Base-by-base conservation (phyloP, 2,329 filamentous ascomycete species). In the Neophaeococcomyces aloes region DNA sequence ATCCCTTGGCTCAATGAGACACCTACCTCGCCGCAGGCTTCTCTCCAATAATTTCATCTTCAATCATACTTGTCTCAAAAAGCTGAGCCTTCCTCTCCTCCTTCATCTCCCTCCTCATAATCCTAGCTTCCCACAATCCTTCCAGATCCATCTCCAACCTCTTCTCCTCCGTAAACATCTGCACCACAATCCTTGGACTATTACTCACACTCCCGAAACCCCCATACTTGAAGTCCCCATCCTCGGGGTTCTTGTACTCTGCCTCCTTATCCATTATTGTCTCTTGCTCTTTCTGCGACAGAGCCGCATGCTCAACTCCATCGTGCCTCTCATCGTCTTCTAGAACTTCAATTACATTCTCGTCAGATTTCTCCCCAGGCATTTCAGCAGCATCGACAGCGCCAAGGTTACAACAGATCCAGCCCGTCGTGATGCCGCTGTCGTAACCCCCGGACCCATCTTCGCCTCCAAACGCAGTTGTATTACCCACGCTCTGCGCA, bases 351-450 rank as follows among this genome's bases (percentile, higher is more conserved):
- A 46, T 3, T 11, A 48, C 44, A 21, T 39, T 41, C 2, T 47
- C 53, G 35, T 31, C 29, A 29, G 29, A 21, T 7, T 25, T 17
- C 19, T 30, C 59, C 57, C 27, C 63, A 54, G 3, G 61, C 54
- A 31, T 53, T 48, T 2, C 53, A 44, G 10, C 68, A 17, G 75
- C 73, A 33, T 81, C 76, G 1, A 86, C 72, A 13, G 75, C 76
- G 3, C 85, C 86, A 7, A 91, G 75, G 59, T 94, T 93, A 48
- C 96, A 84, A 63, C 91, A 98, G 15, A 98, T 83, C 91, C 91
- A 98, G 7, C 87, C 88, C 1, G 89, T 95, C 10, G 83, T 81
- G 41, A 94, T 84, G 2, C 88, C 89, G 57, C 95, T 86, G 54
- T 94, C 88, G 1, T 74, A 67, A 37, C 74, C 74, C 11, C 72